These are phyloP conservation scores for Podosphaera fusca DNA, from an alignment of 2,329 filamentous ascomycete species.

Conservation along the genomic window DNA sequence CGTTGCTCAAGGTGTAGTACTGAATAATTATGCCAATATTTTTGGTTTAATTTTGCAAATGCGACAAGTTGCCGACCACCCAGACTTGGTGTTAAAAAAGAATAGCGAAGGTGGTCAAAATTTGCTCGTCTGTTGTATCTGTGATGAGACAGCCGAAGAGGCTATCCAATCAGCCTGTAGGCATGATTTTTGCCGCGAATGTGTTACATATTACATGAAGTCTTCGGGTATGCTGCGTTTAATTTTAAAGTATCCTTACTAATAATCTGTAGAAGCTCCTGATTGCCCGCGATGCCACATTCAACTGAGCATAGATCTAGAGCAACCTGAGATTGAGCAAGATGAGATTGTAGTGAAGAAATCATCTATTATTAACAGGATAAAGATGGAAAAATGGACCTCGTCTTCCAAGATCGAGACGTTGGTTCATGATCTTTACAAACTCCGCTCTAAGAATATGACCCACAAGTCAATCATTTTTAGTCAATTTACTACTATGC, in stretches of 20 bases:
- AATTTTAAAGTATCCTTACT: not conserved
- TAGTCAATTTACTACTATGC: constrained; percentile 90
- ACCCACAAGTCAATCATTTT: constrained; percentile 96
- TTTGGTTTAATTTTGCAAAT: constrained; percentile 99
- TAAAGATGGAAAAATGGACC: constrained; percentile 97
- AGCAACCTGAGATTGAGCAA: constrained; percentile 87
- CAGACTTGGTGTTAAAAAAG: constrained; percentile 81
- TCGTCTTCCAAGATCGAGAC: constrained; percentile 96
- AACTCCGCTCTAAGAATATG: constrained; percentile 73
- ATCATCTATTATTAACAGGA: constrained; percentile 91
- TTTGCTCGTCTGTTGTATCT: constrained; percentile 76
- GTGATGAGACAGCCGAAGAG: constrained; percentile 88
- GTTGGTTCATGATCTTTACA: constrained; percentile 81
- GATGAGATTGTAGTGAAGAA: constrained; percentile 75
- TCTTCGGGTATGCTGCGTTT: constrained; percentile 39
- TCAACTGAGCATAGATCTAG: constrained; percentile 67
- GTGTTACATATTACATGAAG: constrained; percentile 56
- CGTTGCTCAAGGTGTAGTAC: constrained; percentile 74
- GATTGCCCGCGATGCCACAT: constrained; percentile 90
- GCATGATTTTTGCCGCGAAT: constrained; percentile 75
- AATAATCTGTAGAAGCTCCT: constrained; percentile 22
- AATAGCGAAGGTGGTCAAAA: constrained; percentile 71
- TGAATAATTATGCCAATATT: constrained; percentile 97
- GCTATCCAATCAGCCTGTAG: constrained; percentile 78
- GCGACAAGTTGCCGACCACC: constrained; percentile 92